A percentile compares a stretch with the other conserved stretches of the same genome.
Conservation (phyloP, 2,329 filamentous ascomycete species). For the Epichloe typhina region DNA sequence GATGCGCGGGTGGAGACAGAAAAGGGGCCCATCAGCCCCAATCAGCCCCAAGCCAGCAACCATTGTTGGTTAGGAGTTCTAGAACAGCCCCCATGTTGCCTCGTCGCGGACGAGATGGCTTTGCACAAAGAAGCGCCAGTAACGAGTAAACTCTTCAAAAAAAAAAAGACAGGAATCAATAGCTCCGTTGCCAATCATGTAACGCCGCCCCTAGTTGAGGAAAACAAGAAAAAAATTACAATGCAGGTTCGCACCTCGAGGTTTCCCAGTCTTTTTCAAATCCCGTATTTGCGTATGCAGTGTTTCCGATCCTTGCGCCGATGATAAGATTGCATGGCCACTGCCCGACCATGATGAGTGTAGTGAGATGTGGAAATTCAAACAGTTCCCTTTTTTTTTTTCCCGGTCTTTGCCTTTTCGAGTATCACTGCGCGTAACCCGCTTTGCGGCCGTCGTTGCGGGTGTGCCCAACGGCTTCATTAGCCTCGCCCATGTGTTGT, state of each 20-base stretch:
- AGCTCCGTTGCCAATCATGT: neutral
- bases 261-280: conserved; percentile 12
- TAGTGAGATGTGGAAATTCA: neutral
- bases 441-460: too few species aligned
- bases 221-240: neutral
- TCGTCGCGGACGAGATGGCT: too few species aligned
- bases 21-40: too few species aligned
- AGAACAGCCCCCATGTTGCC: too few species aligned
- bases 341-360: neutral
- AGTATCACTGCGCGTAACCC: too few species aligned
- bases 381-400: neutral
- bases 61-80: too few species aligned
- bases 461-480: too few species aligned
- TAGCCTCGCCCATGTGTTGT: too few species aligned
- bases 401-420: neutral
- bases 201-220: too few species aligned
- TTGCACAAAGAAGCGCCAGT: too few species aligned
- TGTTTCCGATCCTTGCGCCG: conserved; percentile 8
- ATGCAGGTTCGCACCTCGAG: conserved; percentile 14
- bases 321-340: neutral
- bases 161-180: neutral
- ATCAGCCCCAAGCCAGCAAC: too few species aligned
- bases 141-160: neutral
- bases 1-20: too few species aligned
- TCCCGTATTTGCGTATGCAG: conserved; percentile 7